Base-by-base conservation (phyloP, 805 yeast species). In the Saturnispora halmiae region DNA sequence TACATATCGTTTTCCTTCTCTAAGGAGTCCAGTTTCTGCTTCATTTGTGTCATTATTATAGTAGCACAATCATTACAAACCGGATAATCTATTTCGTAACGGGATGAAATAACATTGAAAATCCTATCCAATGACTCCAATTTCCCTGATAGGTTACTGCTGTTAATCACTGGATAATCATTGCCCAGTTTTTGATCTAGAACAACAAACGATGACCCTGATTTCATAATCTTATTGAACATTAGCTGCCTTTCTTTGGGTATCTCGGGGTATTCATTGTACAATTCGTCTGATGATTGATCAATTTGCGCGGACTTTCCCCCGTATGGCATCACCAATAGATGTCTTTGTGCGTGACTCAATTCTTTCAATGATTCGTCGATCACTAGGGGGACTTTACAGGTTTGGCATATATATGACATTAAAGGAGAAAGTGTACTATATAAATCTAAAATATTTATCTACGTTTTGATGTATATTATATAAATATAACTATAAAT, bases 61-160 rank as follows among this genome's bases (percentile, higher is more conserved):
- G 70, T 75, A 6, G 92, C 82, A 58, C 98, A 92, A 33, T 88
- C 96, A 19, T 70, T 69, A 51, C 97, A 90, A 13, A 92, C 75
- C 0, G 98, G 98, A 53, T 77, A 78, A 47, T 85, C 94, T 13
- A 90, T 70, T 45, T 80, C 86, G 38, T 80, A 79, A 46, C 82
- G 79, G 1, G 92, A 79, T 0, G 92, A 79, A 5, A 90, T 60
- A 2, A 82, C 67, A 46, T 81, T 79, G 56, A 85, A 87, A 2
- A 90, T 71, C 29, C 73, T 74, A 2, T 75, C 75, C 26, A 86
- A 56, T 3, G 0, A 77, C 67, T 34, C 70, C 69, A 18, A 58
- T 61, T 20, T 60, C 6, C 31, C 30, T 6, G 42, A 34, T 11
- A 34, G 4, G n/a, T n/a, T n/a, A n/a, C n/a, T n/a, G n/a, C n/a